phyloP scores from a whole-genome alignment of 2,329 filamentous ascomycete species.

The Colletotrichum sojae region DNA sequence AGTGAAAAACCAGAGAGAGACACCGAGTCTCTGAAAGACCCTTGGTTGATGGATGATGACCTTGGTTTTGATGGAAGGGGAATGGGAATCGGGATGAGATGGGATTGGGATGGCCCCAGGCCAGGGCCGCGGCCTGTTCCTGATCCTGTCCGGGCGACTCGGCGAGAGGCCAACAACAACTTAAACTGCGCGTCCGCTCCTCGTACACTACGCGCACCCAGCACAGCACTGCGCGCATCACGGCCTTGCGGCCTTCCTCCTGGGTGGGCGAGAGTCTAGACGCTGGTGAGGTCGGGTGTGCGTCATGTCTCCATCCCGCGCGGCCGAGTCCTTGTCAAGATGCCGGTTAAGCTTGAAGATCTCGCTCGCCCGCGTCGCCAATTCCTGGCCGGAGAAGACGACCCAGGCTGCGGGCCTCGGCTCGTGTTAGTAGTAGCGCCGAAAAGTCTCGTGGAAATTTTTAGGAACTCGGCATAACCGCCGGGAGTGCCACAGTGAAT shows the following conservation, averaged over 20 bases:
- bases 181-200: neutral
- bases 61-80: conserved; percentile 2
- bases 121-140: conserved; percentile 11
- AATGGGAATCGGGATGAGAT: neutral
- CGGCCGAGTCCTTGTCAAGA: conserved; percentile 3
- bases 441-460: conserved; percentile 1
- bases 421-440: conserved; percentile 8
- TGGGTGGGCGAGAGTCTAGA: conserved; percentile 10
- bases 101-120: conserved; percentile 2
- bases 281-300: conserved; percentile 32
- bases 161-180: neutral
- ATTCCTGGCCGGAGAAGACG: conserved; percentile 1
- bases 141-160: conserved; percentile 1
- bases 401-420: neutral
- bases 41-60: conserved; percentile 7
- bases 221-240: neutral
- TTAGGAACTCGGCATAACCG: conserved; percentile 25
- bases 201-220: neutral
- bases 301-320: conserved; percentile 24
- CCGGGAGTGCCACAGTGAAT: conserved; percentile 14
- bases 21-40: neutral
- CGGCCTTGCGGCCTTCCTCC: neutral
- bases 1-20: too few relatives aligned
- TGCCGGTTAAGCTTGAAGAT: conserved; percentile 5
- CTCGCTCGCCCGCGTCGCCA: neutral